Conservation (phyloP, 352 stramenopile genomes). For the Globisporangium nodosum region DNA sequence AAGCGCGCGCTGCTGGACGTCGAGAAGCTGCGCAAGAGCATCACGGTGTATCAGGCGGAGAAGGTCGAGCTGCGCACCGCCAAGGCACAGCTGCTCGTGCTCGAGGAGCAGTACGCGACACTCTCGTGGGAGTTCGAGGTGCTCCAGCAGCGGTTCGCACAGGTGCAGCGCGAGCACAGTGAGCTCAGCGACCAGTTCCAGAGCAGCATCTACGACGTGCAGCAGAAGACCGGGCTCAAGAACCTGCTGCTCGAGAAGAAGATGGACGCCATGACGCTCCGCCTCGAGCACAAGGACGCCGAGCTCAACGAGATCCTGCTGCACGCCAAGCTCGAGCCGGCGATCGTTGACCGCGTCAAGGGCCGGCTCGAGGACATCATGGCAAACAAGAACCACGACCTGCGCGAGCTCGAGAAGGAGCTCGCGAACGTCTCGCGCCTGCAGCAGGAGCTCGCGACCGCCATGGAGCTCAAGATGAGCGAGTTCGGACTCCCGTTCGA, state of each 20-base stretch:
- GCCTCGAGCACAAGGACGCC: conserved; percentile 89
- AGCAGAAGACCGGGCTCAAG: conserved; percentile 92
- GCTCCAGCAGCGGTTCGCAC: conserved; percentile 81
- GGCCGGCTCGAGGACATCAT: conserved; percentile 88
- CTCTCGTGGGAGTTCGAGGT: conserved; percentile 94
- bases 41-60: conserved; percentile 63
- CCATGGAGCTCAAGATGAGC: conserved; percentile 83
- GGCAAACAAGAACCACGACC: conserved; percentile 77
- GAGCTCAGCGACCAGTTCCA: conserved; percentile 89
- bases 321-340: conserved; percentile 87
- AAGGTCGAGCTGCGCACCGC: conserved; percentile 57
- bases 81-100: conserved; percentile 73
- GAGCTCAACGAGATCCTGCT: conserved; percentile 91
- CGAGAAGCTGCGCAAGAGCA: conserved; percentile 62
- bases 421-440: conserved; percentile 61
- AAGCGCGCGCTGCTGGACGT: conserved; percentile 83
- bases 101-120: conserved; percentile 86
- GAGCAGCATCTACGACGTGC: conserved; percentile 87
- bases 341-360: conserved; percentile 80
- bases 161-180: conserved; percentile 84
- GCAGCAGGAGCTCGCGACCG: conserved; percentile 79
- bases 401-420: conserved; percentile 81
- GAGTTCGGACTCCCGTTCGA: conserved; percentile 89
- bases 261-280: conserved; percentile 74
- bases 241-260: conserved; percentile 95